Conservation (phyloP, 768 basidiomycete species). For the Mycena albidolilacea region DNA sequence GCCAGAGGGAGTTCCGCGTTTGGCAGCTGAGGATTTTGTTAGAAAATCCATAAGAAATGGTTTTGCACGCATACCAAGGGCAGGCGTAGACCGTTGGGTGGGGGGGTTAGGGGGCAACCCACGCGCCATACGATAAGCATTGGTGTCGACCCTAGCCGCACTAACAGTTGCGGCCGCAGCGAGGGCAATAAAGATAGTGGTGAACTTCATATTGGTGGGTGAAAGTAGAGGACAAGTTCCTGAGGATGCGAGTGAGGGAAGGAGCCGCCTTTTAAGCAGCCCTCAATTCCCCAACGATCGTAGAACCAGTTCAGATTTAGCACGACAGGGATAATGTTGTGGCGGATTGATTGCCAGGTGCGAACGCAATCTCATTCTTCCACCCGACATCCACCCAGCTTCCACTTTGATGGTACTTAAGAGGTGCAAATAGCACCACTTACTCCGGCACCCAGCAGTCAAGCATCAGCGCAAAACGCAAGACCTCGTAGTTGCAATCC, state of each 20-base stretch:
- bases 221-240: slow-evolving; percentile 18
- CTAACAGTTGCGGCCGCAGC: slow-evolving; percentile 13
- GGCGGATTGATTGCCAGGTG: slow-evolving; percentile 18
- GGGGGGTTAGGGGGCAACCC: slow-evolving; percentile 21
- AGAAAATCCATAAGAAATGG: slow-evolving; percentile 24
- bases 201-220: slow-evolving; percentile 15
- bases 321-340: slow-evolving; percentile 21
- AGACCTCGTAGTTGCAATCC: slow-evolving; percentile 21
- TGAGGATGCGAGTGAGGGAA: slow-evolving; percentile 16
- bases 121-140: slow-evolving; percentile 22
- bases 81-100: slow-evolving; percentile 16
- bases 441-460: slow-evolving; percentile 11
- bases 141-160: slow-evolving; percentile 21
- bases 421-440: slow-evolving; percentile 17
- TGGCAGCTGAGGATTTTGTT: slow-evolving; percentile 20
- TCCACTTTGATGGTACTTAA: slow-evolving; percentile 21
- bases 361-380: slow-evolving; percentile 14
- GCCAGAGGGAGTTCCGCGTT: slow-evolving; percentile 20
- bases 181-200: slow-evolving; percentile 13
- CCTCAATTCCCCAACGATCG: slow-evolving; percentile 15
- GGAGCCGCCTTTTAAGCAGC: slow-evolving; percentile 18
- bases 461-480: slow-evolving; percentile 18
- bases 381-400: slow-evolving; percentile 4
- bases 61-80: slow-evolving; percentile 22
- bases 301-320: slow-evolving; percentile 23